phyloP scores from a whole-genome alignment of 129 eudicot genomes.

The Flaveria brownii region DNA sequence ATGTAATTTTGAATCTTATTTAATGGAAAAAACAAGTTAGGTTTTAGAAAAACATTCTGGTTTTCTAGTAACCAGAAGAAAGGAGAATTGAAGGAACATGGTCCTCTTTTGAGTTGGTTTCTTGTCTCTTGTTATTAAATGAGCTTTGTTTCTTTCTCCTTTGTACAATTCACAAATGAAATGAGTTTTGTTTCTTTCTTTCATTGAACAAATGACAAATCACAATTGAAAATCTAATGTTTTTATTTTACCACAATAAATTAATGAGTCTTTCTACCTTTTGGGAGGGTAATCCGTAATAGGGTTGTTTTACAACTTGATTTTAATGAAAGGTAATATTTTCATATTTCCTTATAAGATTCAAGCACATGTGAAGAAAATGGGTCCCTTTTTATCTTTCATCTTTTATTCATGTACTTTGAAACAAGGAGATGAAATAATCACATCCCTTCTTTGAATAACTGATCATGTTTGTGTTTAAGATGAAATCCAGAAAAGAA shows the following conservation, averaged over 20 bases:
- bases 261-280: not conserved
- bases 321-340: not conserved
- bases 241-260: constrained; percentile 10
- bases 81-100: constrained; percentile 23
- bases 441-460: not conserved
- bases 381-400: not conserved
- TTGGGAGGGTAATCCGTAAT: too few species aligned
- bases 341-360: not conserved
- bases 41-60: constrained; percentile 34
- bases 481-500: not conserved
- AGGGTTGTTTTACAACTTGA: not conserved
- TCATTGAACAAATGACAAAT: not conserved
- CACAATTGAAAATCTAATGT: not conserved
- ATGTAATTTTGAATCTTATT: not conserved
- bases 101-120: constrained; percentile 20
- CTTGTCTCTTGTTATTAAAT: constrained; percentile 35
- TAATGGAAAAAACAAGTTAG: constrained; percentile 27
- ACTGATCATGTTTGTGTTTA: not conserved
- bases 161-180: constrained; percentile 16
- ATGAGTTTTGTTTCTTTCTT: constrained; percentile 32
- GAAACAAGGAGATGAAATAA: not conserved
- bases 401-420: not conserved
- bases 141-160: constrained; percentile 29
- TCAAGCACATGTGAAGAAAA: not conserved
- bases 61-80: constrained; percentile 27